Evolutionary conservation across 306 rosid genomes (phyloP), one percentile per base, ranked within the genome.

Genomic region (Myrica gale): DNA sequence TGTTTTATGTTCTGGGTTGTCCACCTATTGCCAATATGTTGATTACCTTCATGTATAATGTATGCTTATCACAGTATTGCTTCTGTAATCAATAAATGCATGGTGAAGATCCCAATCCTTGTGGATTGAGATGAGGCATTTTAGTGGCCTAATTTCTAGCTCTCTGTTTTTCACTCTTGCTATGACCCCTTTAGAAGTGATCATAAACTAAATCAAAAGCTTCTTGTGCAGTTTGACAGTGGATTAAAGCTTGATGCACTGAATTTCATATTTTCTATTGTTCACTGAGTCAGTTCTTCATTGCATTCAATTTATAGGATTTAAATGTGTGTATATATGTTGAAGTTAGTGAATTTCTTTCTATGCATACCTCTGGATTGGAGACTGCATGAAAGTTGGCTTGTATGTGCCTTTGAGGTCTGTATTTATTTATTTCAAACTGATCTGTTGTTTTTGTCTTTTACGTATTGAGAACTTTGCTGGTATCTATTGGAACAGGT

Each of bases 1-100:
- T 57, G 42, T 56, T 63, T 43, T 19, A 16, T 53, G 26, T 48
- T 72, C 47, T 73, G 51, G 3, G 9, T 56, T 51, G 55, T 74
- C 61, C 46, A 55, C 15, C 12, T 9, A n/a, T 32, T 73, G 11
- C 69, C 19, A 39, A 62, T 13, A 37, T 72, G 58, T 69, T 48
- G 77, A 47, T 74, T 70, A 5, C 17, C 68, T 73, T 50, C 45
- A 16, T 9, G 41, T 82, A 67, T n/a, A 39, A 58, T 17, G 70
- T 17, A 41, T 9, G 70, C 48, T 41, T 13, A 16, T 65, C 50
- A 65, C 7, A 65, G 48, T 42, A 17, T 65, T 42, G 13, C 7
- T 42, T 11, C 68, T 42, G 41, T 65, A 41, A 65, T 65, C 69
- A 4, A 26, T n/a, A 42, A 41, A 4, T 9, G 50, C 11, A 17